phyloP scores from a whole-genome alignment of 768 basidiomycete genomes.

The Tricholomella constricta region DNA sequence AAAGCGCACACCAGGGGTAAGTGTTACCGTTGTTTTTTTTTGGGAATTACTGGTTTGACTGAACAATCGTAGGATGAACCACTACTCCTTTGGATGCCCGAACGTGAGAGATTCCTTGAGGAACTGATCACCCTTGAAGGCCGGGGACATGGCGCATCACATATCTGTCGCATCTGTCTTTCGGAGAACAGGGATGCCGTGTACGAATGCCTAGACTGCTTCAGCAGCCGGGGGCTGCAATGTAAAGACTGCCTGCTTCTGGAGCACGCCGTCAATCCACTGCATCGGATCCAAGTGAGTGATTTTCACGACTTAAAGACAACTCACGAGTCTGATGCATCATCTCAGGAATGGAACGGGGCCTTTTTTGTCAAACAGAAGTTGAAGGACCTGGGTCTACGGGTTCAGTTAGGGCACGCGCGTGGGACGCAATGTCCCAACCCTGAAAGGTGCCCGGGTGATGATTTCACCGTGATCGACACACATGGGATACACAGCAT shows the following conservation, averaged over 20 bases:
- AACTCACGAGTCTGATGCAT: background rate
- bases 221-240: background rate
- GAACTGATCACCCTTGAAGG: conserved; percentile 8
- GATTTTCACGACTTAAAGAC: background rate
- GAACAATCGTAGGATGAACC: conserved; percentile 3
- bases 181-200: background rate
- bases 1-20: conserved; percentile 4
- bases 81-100: conserved; percentile 5
- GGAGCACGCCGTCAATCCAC: background rate
- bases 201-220: conserved; percentile 10
- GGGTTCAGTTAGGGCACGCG: conserved; percentile 30
- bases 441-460: conserved; percentile 6
- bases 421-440: conserved; percentile 13
- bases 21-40: background rate
- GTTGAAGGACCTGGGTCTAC: conserved; percentile 26
- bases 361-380: conserved; percentile 3
- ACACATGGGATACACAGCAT: conserved; percentile 32
- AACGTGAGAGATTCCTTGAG: background rate
- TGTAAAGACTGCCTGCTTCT: conserved; percentile 1
- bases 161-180: background rate
- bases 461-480: too few relatives aligned
- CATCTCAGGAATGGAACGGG: conserved; percentile 9
- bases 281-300: conserved; percentile 4
- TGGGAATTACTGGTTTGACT: background rate
- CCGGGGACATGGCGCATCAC: background rate